Evolutionary conservation across 2,329 filamentous ascomycete genomes (phyloP).

Genomic region (Clonostachys sp.): DNA sequence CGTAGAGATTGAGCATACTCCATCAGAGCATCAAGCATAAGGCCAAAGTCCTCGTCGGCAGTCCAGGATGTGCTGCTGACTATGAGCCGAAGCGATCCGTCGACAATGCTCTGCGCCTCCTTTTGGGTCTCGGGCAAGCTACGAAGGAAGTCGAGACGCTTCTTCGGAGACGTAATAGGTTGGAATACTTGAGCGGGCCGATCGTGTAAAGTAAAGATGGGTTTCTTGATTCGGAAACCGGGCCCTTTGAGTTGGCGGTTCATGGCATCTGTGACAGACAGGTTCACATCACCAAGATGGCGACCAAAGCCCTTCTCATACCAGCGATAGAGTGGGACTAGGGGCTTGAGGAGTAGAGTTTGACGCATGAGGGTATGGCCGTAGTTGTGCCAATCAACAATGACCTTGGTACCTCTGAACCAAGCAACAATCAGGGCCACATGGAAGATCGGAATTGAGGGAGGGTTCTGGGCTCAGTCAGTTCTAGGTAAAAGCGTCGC

Average conservation of each 20-base stretch:
- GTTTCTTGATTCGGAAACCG: slow-evolving; percentile 61
- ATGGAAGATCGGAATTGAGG: slow-evolving; percentile 85
- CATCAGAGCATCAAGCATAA: slow-evolving; percentile 80
- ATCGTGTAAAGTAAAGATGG: slow-evolving; percentile 75
- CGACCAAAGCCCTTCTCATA: slow-evolving; percentile 75
- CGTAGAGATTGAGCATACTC: slow-evolving; percentile 54
- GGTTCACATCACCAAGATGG: slow-evolving; percentile 64
- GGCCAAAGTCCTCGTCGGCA: slow-evolving; percentile 87
- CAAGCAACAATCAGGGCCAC: slow-evolving; percentile 69
- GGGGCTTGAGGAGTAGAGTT: slow-evolving; percentile 58
- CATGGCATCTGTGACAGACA: slow-evolving; percentile 92
- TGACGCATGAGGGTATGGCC: slow-evolving; percentile 85
- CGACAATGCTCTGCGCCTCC: slow-evolving; percentile 53
- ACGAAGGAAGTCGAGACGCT: slow-evolving; percentile 57
- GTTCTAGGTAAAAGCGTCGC: not conserved
- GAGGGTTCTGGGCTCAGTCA: slow-evolving; percentile 66
- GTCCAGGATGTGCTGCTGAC: slow-evolving; percentile 98
- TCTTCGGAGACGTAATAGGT: slow-evolving; percentile 47
- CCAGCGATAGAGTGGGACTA: slow-evolving; percentile 71
- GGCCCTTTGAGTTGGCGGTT: slow-evolving; percentile 58
- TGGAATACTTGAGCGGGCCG: slow-evolving; percentile 80
- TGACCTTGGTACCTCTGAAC: slow-evolving; percentile 72
- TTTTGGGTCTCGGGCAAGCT: slow-evolving; percentile 60
- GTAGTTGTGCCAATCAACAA: slow-evolving; percentile 99
- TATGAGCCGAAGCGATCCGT: slow-evolving; percentile 60